A percentile compares a stretch with the other conserved stretches of the same genome.
Evolutionary conservation across 1,284 basidiomycete genomes (phyloP).

Genomic region (Volvariella surrecta): DNA sequence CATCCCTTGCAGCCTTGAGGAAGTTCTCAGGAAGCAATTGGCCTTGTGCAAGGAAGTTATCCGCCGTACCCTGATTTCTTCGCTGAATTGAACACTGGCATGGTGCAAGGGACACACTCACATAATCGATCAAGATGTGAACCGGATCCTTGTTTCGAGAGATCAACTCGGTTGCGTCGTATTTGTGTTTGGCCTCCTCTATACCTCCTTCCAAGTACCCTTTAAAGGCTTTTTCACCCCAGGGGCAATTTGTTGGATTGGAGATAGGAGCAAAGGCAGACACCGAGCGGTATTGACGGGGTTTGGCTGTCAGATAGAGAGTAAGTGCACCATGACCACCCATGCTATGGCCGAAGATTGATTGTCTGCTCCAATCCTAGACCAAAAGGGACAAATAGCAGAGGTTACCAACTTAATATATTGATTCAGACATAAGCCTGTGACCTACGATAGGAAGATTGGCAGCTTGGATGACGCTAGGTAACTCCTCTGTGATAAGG

Average conservation of each 20-base stretch:
- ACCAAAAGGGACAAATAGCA: neutral
- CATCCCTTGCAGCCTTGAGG: slow-evolving; percentile 63
- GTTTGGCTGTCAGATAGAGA: slow-evolving; percentile 74
- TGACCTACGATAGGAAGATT: slow-evolving; percentile 55
- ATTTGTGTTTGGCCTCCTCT: slow-evolving; percentile 63
- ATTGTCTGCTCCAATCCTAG: slow-evolving; percentile 64
- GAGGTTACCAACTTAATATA: slow-evolving; percentile 2
- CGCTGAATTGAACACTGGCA: neutral
- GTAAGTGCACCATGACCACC: slow-evolving; percentile 95
- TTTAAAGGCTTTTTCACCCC: slow-evolving; percentile 90
- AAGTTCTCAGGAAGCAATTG: slow-evolving; percentile 92
- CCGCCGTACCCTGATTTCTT: slow-evolving; percentile 70
- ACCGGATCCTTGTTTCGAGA: slow-evolving; percentile 54
- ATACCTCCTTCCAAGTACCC: slow-evolving; percentile 83
- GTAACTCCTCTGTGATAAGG: slow-evolving; percentile 78
- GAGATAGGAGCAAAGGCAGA: slow-evolving; percentile 91
- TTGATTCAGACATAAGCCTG: neutral
- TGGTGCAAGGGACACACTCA: slow-evolving; percentile 23
- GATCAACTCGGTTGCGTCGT: slow-evolving; percentile 87
- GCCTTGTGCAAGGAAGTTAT: slow-evolving; percentile 80
- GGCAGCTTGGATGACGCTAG: slow-evolving; percentile 62
- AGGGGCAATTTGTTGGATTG: slow-evolving; percentile 83
- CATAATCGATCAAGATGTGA: slow-evolving; percentile 82
- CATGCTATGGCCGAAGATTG: slow-evolving; percentile 84
- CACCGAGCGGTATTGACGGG: slow-evolving; percentile 74